Evolutionary conservation across 2,329 filamentous ascomycete species (phyloP), one percentile per base, ranked within the genome.

Genomic region (Arthroderma sp.): DNA sequence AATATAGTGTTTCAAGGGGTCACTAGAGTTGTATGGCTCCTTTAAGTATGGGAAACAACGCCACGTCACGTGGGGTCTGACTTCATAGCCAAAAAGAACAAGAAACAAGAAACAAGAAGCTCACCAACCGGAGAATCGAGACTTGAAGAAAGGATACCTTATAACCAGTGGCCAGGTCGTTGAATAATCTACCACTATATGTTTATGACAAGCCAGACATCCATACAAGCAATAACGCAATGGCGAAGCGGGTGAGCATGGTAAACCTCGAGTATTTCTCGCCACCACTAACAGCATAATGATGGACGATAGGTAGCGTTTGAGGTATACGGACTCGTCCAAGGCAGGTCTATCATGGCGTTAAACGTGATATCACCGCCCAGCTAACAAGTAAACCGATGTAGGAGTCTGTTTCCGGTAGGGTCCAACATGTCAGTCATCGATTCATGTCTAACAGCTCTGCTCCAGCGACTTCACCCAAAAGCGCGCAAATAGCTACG

Each of bases 281-380:
- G 15, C 13, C n/a, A 51, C 23, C 47, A 15, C 15, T 7, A 11
- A 19, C 23, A 51, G 21, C 3, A 4, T 7, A 3, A 4, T 31
- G 28, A 31, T 31, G 2, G 19, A 15, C 17, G 35, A 21, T 43
- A 73, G 71, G 63, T 73, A 60, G 67, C 68, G 51, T 73, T 73
- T 62, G 69, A 66, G 61, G 84, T 83, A 58, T 82, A 87, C 64
- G 85, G 85, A 56, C 77, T 77, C 39, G 86, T 89, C 11, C 85
- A 89, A 78, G 85, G 85, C 84, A 72, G 60, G 73, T 31, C 28
- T 31, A 31, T 4, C 28, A n/a, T 31, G 7, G 28, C 7, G 28
- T 31, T 31, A 31, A 31, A 31, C 7, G 7, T 31, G 7, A 17
- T 13, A 53, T 28, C 43, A 1, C 25, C n/a, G 19, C 3, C 28